Percentiles rank a stretch among this genome's conserved stretches.
Evolutionary conservation across 345 rosid species (phyloP).

Genomic region (Rhodomyrtus tomentosa): DNA sequence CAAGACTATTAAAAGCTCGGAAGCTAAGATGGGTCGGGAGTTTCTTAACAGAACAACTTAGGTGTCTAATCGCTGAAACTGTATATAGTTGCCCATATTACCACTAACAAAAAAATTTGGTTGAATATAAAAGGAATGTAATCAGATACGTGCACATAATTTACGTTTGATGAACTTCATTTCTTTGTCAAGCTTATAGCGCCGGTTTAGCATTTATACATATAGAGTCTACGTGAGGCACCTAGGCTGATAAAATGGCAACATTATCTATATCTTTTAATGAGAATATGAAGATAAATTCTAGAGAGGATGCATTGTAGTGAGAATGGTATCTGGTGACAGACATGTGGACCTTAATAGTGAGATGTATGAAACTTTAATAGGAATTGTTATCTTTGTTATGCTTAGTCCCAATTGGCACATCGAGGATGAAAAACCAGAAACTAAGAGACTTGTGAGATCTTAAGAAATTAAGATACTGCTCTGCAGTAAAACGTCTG

Average conservation of each 20-base stretch:
- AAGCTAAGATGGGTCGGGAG: neutral
- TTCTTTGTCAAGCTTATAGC: neutral
- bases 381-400: neutral
- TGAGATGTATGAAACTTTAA: neutral
- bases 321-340: neutral
- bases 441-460: neutral
- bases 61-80: neutral
- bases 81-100: neutral
- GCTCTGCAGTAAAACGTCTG: neutral
- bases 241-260: neutral
- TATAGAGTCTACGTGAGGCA: neutral
- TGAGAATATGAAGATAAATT: neutral
- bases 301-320: neutral
- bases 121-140: neutral
- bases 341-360: neutral
- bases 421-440: neutral
- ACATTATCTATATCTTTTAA: neutral
- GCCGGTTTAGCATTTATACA: neutral
- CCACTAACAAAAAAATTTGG: neutral
- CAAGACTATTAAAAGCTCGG: neutral
- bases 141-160: neutral
- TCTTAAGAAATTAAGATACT: neutral
- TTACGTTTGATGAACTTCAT: neutral
- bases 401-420: neutral
- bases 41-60: neutral